Conservation (phyloP, 2,329 filamentous ascomycete genomes). For the Mycocentrospora acerina region DNA sequence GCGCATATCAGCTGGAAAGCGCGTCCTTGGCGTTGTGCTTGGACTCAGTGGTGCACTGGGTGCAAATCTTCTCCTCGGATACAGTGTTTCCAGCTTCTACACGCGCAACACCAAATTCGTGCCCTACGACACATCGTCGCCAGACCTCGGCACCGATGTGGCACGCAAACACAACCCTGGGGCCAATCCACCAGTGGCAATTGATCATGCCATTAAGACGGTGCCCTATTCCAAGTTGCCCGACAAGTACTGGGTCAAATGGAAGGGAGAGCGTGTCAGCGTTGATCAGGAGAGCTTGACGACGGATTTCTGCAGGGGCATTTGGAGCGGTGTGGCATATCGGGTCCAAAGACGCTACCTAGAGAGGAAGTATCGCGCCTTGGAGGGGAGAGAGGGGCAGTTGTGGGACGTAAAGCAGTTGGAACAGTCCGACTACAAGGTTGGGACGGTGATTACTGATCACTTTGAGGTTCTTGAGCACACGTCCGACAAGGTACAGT, state of each 20-base stretch:
- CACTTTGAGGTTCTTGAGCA: slow-evolving; percentile 46
- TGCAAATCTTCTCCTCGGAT: slow-evolving; percentile 35
- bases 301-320: slow-evolving; percentile 41
- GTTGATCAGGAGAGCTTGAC: slow-evolving; percentile 32
- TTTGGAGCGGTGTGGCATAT: slow-evolving; percentile 42
- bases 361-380: slow-evolving; percentile 37
- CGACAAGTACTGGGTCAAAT: slow-evolving; percentile 18
- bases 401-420: slow-evolving; percentile 42
- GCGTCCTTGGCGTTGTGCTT: slow-evolving; percentile 33
- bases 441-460: slow-evolving; percentile 42
- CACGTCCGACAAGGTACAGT: slow-evolving; percentile 35
- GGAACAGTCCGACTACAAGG: slow-evolving; percentile 32
- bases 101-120: slow-evolving; percentile 41
- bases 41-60: slow-evolving; percentile 34
- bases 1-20: slow-evolving; percentile 30
- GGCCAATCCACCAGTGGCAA: slow-evolving; percentile 35
- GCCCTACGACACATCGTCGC: slow-evolving; percentile 32
- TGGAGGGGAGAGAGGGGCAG: slow-evolving; percentile 32
- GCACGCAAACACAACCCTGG: slow-evolving; percentile 35
- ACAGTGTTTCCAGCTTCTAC: slow-evolving; percentile 38
- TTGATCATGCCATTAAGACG: slow-evolving; percentile 41
- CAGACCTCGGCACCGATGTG: slow-evolving; percentile 27
- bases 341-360: slow-evolving; percentile 38
- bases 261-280: slow-evolving; percentile 15
- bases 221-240: slow-evolving; percentile 39